phyloP scores from a whole-genome alignment of 768 basidiomycete species.

The Dioszegia aurantiaca region DNA sequence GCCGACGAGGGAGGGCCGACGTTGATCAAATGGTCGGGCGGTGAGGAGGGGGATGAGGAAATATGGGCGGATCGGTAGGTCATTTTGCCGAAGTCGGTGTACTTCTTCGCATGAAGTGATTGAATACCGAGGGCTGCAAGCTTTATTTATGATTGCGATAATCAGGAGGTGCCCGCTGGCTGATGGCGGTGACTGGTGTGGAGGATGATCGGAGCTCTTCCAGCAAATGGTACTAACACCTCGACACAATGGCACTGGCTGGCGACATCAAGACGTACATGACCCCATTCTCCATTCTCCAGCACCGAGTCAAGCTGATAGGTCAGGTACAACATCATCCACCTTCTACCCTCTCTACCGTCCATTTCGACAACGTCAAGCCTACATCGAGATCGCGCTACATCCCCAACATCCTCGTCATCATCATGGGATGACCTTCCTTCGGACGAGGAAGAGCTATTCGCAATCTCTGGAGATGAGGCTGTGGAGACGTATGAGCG shows the following conservation, averaged over 20 bases:
- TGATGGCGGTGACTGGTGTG: no score
- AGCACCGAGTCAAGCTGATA: constrained; percentile 13
- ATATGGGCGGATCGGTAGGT: constrained; percentile 81
- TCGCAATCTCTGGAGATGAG: constrained; percentile 65
- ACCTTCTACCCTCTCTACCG: constrained; percentile 64
- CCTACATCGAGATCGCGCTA: constrained; percentile 1
- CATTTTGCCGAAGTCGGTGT: constrained; percentile 16
- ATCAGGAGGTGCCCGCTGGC: no score
- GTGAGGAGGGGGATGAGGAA: constrained; percentile 37
- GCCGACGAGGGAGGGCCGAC: constrained; percentile 37
- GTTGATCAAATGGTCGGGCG: constrained; percentile 51
- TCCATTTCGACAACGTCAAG: constrained; percentile 9
- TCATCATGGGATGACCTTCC: constrained; percentile 72
- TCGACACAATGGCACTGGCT: no score
- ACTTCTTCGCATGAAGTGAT: no score
- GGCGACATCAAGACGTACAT: constrained; percentile 1
- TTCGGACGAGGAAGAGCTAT: constrained; percentile 80
- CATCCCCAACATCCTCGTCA: constrained; percentile 55
- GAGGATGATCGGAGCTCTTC: no score
- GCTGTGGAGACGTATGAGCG: constrained; percentile 67
- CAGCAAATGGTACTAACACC: no score
- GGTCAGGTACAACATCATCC: constrained; percentile 72
- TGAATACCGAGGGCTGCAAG: no score
- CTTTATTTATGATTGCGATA: no score
- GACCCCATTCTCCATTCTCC: background rate